Evolutionary conservation across 2,329 filamentous ascomycete species (phyloP), one percentile per base, ranked within the genome.

Genomic region (Colletotrichum sp.): DNA sequence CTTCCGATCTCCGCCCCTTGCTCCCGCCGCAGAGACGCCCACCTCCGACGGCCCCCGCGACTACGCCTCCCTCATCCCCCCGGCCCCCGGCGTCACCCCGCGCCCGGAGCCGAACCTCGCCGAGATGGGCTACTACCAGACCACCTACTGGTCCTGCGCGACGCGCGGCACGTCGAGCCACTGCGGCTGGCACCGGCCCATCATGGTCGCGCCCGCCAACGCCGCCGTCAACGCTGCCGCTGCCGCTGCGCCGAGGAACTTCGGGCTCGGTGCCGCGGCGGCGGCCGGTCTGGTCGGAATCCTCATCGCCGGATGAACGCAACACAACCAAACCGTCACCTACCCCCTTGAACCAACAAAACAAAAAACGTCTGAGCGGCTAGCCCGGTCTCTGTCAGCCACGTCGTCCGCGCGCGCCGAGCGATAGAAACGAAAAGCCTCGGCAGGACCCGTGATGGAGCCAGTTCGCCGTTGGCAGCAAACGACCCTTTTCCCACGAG

Each of bases 141-240:
- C 72, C 9, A 78, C 76, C 12, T 78, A 78, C 60, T 78, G 72
- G 59, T 68, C 74, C 48, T 78, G 76, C 68, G 76, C 68, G 13
- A 78, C 76, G 3, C 69, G 30, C 26, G 68, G 61, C 26, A 65
- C 68, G 10, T 71, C 76, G 63, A 67, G 67, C 30, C 74, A 77
- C 68, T 78, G 76, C 76, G 76, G 76, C 55, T 78, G 76, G 76
- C 76, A 78, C 71, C 32, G 76, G 24, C 76, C 76, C 12, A 60
- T 78, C 30, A 61, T 77, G 59, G 74, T 76, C 21, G 34, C 30
- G 16, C 26, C 14, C 32, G 57, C 59, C 28, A 64, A 70, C 9
- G 32, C 26, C 21, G 28, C 39, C 39, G 39, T 48, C 39, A 48
- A 36, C n/a, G 60, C 32, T 4, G 60, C 30, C n/a, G 60, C 60